Base-by-base conservation (phyloP, 257 asterid species). In the Fraxinus quadrangulata region DNA sequence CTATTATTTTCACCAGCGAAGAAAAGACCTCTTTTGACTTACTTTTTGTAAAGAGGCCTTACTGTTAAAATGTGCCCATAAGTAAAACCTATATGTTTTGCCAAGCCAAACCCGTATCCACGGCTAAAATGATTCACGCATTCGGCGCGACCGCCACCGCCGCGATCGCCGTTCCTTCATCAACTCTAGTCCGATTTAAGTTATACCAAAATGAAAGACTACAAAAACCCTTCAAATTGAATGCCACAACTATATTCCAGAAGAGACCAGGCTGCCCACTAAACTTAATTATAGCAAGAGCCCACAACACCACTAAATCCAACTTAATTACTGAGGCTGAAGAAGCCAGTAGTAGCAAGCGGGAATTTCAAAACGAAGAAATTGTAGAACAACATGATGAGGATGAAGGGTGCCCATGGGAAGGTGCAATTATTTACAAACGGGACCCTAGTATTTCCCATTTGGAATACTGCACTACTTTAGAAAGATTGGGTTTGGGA, bases 391-490 rank as follows among this genome's bases (percentile, higher is more conserved):
- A 75, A 36, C 80, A 31, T 24, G 87, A 74, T 10, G 89, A 73
- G 1, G 92, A 85, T 14, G 88, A 80, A 63, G 93, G 82, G 40
- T 84, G 83, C 23, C 96, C 93, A 0, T 95, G 99, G 99, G 94
- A 88, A 77, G 98, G 90, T 33, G 96, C 97, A 24, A 77, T 95
- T 78, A 5, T 86, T 75, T 93, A 91, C 65, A 87, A 66, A 78
- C 82, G 99, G 72, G 90, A 93, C 82, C 86, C 96, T 24, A 84
- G 85, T 1, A 56, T 84, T 8, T 76, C 93, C 69, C 97, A 93
- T 84, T 39, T 89, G 86, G 99, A 95, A 81, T 91, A 86, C 81
- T 88, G 96, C 84, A 93, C 97, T 21, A 93, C 99, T 23, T 86
- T 95, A 14, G 99, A 93, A 87, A 88, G 99, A 75, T 75, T 95